Percentiles rank a stretch among this genome's conserved stretches.
These are phyloP conservation scores for Maudiozyma barnettii DNA, from an alignment of 805 yeast genomes.

Conservation along the genomic window DNA sequence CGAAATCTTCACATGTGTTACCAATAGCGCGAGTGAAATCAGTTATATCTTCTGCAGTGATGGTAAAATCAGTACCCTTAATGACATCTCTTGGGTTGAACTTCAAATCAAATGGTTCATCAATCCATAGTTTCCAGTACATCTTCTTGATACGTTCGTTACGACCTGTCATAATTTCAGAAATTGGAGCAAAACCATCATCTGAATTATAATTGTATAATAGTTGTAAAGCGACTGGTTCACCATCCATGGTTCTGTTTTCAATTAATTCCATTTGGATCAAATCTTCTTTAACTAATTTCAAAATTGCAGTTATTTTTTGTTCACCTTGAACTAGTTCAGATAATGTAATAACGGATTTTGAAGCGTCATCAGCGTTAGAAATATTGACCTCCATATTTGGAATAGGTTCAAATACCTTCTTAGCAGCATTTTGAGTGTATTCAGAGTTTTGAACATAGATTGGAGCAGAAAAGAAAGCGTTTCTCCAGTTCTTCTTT, in stretches of 20 bases:
- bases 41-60: slow-evolving; percentile 68
- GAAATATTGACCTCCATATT: slow-evolving; percentile 55
- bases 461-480: slow-evolving; percentile 69
- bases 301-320: slow-evolving; percentile 57
- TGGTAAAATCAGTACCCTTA: slow-evolving; percentile 56
- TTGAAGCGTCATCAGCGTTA: slow-evolving; percentile 39
- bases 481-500: slow-evolving; percentile 79
- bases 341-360: slow-evolving; percentile 52
- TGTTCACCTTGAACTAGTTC: slow-evolving; percentile 67
- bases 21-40: slow-evolving; percentile 97
- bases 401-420: slow-evolving; percentile 66
- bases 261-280: slow-evolving; percentile 75
- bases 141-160: slow-evolving; percentile 88
- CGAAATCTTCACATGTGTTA: slow-evolving; percentile 93
- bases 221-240: slow-evolving; percentile 67
- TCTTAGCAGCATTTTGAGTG: slow-evolving; percentile 67
- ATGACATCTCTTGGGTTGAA: slow-evolving; percentile 65
- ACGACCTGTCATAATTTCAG: slow-evolving; percentile 83
- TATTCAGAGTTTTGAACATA: slow-evolving; percentile 81
- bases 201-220: slow-evolving; percentile 69
- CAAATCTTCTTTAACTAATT: slow-evolving; percentile 37
- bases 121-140: slow-evolving; percentile 96
- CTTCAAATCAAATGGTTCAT: slow-evolving; percentile 50
- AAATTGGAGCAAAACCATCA: slow-evolving; percentile 92
- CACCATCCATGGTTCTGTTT: slow-evolving; percentile 72